Base-by-base conservation (phyloP, 306 rosid genomes). In the Quercus ilex region DNA sequence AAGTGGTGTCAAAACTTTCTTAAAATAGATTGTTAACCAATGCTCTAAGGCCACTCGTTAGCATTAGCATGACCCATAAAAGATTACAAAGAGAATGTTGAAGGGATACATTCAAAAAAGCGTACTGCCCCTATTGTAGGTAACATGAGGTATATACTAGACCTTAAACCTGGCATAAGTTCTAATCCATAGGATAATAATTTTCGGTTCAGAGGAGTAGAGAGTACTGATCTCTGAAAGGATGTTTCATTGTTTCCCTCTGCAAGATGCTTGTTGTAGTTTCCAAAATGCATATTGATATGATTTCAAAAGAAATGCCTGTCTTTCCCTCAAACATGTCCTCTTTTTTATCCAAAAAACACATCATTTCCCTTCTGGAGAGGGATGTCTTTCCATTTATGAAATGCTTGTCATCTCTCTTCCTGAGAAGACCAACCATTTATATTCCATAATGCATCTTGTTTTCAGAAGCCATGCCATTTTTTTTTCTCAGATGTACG, bases 11-110 rank as follows among this genome's bases (percentile, higher is more conserved):
- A 35, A 33, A 35, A 35, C 8, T 35, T 35, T 35, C 2, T 0
- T 35, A 35, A 5, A 35, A 35, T 35, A 0, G 8, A 35, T 35
- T 5, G 8, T 35, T 35, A 35, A 35, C 2, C 2, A 35, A 35
- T 35, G 0, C 1, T 0, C 0, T 31, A 5, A 31, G 1, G 1
- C 1, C 6, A 31, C 35, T 31, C 0, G 0, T 5, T 31, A 35
- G 0, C 41, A 35, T 5, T 31, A 35, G 0, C 41, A 35, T 35
- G 2, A 35, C 41, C 41, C 8, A 49, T 12, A 49, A 49, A 23
- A 25, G 30, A 11, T 9, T 21, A 59, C 8, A 28, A 30, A 14
- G 19, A 6, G 19, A 14, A 15, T 63, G 38, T 17, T 8, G 6
- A 14, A 38, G 43, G 9, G n/a, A 28, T 15, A 14, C 41, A 20